Conservation (phyloP, 2,329 filamentous ascomycete species). For the Ramularia endophylla region DNA sequence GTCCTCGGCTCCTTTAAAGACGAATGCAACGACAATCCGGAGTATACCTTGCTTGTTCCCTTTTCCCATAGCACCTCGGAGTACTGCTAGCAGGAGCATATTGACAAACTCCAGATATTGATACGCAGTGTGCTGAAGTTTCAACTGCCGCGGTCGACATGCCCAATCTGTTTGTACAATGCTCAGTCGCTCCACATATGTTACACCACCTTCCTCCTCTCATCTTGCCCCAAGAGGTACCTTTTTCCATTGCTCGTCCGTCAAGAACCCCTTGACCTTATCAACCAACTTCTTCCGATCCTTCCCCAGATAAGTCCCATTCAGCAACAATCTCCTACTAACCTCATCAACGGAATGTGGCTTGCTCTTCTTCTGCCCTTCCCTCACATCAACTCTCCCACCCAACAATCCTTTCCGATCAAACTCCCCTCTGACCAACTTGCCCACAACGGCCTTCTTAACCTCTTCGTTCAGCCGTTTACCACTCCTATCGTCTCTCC, state of each 20-base stretch:
- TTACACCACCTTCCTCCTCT: too few relatives aligned
- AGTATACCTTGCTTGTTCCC: too few relatives aligned
- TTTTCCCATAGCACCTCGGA: too few relatives aligned
- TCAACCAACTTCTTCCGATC: conserved; percentile 19
- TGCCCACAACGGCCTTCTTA: neutral
- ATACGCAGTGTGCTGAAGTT: too few relatives aligned
- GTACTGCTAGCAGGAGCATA: too few relatives aligned
- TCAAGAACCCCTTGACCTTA: neutral
- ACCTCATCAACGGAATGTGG: conserved; percentile 7
- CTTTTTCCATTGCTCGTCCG: neutral
- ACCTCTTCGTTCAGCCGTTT: neutral
- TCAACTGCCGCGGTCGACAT: too few relatives aligned
- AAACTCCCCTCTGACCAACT: neutral
- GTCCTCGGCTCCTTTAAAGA: too few relatives aligned
- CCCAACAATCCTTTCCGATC: neutral
- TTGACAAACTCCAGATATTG: too few relatives aligned
- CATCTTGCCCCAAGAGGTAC: neutral
- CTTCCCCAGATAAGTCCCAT: conserved; percentile 19
- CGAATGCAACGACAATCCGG: too few relatives aligned
- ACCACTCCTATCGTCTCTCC: neutral
- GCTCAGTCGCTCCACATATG: too few relatives aligned
- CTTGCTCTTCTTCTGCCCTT: too few relatives aligned
- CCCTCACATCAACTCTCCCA: neutral
- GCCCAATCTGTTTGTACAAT: too few relatives aligned
- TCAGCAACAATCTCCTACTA: conserved; percentile 18